A percentile compares a stretch with the other conserved stretches of the same genome.
These are phyloP conservation scores for Cystobasidiopsis lactophilus DNA, from an alignment of 768 basidiomycete genomes.

Conservation along the genomic window DNA sequence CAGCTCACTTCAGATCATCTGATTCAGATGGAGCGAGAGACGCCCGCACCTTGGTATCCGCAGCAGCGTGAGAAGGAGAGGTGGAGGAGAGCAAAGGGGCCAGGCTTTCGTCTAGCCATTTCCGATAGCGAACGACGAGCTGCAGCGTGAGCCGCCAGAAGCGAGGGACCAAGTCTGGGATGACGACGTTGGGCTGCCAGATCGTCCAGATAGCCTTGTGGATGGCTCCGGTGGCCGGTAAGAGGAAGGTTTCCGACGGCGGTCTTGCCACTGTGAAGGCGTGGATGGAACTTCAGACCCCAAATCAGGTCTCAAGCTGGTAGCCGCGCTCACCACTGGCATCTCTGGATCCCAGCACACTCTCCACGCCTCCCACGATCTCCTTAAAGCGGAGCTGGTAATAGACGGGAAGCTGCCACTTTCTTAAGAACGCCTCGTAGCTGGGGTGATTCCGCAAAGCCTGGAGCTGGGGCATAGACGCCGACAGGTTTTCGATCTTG, in stretches of 20 bases:
- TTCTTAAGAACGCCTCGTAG: slow-evolving; percentile 48
- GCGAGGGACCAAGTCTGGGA: slow-evolving; percentile 54
- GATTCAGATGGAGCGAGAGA: too few relatives aligned
- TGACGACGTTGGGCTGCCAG: slow-evolving; percentile 69
- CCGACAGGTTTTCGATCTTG: slow-evolving; percentile 59
- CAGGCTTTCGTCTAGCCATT: slow-evolving; percentile 41
- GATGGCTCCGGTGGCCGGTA: slow-evolving; percentile 27
- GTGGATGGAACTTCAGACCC: background rate
- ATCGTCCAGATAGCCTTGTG: slow-evolving; percentile 54
- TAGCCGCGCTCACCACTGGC: background rate
- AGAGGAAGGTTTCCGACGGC: slow-evolving; percentile 12
- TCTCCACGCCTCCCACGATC: slow-evolving; percentile 56
- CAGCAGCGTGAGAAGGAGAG: slow-evolving; percentile 45
- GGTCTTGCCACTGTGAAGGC: background rate
- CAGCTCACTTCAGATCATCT: background rate
- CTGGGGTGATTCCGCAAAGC: slow-evolving; percentile 50
- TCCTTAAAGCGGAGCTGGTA: slow-evolving; percentile 97
- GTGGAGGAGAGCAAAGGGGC: slow-evolving; percentile 26
- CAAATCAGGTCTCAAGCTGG: background rate
- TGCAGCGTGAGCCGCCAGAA: slow-evolving; percentile 88
- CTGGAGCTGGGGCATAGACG: slow-evolving; percentile 46
- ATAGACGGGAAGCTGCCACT: slow-evolving; percentile 93
- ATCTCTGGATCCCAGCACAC: slow-evolving; percentile 28
- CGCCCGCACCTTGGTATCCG: slow-evolving; percentile 34
- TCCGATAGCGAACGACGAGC: slow-evolving; percentile 58